phyloP scores from a whole-genome alignment of 495 filamentous ascomycete species.

The Penicillium desertorum region DNA sequence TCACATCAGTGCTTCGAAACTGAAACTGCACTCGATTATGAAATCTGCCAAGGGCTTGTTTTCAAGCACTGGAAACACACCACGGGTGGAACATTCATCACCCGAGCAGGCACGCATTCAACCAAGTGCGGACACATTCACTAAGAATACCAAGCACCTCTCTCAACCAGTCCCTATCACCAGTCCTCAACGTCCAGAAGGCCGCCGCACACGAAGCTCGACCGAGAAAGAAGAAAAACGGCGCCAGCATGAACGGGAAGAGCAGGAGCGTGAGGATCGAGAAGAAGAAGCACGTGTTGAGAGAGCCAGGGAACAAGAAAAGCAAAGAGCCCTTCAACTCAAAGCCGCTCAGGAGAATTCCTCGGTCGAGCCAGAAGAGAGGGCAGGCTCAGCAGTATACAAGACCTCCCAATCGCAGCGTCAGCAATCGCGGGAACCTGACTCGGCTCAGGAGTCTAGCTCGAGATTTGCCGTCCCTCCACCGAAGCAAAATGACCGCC shows the following conservation, averaged over 20 bases:
- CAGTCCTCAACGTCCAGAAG: slow-evolving; percentile 46
- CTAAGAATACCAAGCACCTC: slow-evolving; percentile 10
- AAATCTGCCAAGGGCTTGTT: slow-evolving; percentile 82
- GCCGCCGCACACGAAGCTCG: slow-evolving; percentile 68
- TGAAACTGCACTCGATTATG: slow-evolving; percentile 81
- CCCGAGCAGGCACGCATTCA: slow-evolving; percentile 35
- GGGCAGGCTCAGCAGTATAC: slow-evolving; percentile 37
- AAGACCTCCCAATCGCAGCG: slow-evolving; percentile 51
- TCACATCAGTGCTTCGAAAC: slow-evolving; percentile 83
- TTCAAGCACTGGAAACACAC: slow-evolving; percentile 73
- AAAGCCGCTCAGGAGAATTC: slow-evolving; percentile 38
- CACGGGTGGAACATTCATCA: slow-evolving; percentile 61
- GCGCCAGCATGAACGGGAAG: slow-evolving; percentile 58
- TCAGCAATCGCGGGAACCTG: slow-evolving; percentile 46
- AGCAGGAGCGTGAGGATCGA: slow-evolving; percentile 46
- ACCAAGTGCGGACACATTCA: slow-evolving; percentile 16
- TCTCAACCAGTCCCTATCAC: slow-evolving; percentile 24
- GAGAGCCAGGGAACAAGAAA: slow-evolving; percentile 66
- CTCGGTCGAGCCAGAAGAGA: slow-evolving; percentile 37
- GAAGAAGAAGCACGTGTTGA: slow-evolving; percentile 61
- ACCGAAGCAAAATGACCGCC: slow-evolving; percentile 56
- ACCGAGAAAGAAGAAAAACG: slow-evolving; percentile 68
- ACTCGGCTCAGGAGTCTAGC: slow-evolving; percentile 35
- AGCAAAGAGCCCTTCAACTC: slow-evolving; percentile 48
- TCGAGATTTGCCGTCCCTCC: slow-evolving; percentile 44